A percentile compares a stretch with the other conserved stretches of the same genome.
Evolutionary conservation across 202 grass and related monocot species (phyloP).

Genomic region (Alloteropsis angusta): DNA sequence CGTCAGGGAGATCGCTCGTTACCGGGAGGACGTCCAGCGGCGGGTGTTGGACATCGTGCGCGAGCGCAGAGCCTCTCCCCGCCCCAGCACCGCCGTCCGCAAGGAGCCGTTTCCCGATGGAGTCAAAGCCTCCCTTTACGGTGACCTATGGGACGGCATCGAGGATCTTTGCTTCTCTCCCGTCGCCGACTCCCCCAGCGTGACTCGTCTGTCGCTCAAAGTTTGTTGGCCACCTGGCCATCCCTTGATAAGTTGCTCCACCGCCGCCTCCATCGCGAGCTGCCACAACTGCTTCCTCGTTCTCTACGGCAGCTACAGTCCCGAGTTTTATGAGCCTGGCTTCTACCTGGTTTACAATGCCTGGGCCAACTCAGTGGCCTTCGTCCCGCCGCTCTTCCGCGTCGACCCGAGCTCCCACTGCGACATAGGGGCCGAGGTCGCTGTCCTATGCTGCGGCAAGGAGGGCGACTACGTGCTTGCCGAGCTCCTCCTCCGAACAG

Average conservation of each 20-base stretch:
- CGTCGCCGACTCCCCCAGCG: not conserved
- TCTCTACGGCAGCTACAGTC: not conserved
- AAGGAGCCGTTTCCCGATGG: not conserved
- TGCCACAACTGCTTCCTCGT: not conserved
- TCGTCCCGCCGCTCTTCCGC: no score
- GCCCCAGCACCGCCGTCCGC: no score
- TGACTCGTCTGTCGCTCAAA: not conserved
- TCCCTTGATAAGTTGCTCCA: no score
- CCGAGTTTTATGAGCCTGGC: not conserved
- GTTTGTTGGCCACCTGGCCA: not conserved
- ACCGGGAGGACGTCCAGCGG: no score
- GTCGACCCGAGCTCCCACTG: not conserved
- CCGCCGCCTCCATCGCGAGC: not conserved
- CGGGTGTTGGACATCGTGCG: no score
- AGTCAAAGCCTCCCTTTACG: no score
- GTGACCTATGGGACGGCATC: not conserved
- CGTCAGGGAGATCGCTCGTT: no score
- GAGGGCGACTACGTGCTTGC: not conserved
- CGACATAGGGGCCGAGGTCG: not conserved
- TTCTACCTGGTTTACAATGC: not conserved
- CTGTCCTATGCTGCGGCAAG: not conserved
- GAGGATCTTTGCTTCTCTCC: not conserved
- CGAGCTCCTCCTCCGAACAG: not conserved
- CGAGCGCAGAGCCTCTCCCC: no score
- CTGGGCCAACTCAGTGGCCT: not conserved